phyloP scores from a whole-genome alignment of 2,329 filamentous ascomycete genomes.

The Trichophyton equinum region DNA sequence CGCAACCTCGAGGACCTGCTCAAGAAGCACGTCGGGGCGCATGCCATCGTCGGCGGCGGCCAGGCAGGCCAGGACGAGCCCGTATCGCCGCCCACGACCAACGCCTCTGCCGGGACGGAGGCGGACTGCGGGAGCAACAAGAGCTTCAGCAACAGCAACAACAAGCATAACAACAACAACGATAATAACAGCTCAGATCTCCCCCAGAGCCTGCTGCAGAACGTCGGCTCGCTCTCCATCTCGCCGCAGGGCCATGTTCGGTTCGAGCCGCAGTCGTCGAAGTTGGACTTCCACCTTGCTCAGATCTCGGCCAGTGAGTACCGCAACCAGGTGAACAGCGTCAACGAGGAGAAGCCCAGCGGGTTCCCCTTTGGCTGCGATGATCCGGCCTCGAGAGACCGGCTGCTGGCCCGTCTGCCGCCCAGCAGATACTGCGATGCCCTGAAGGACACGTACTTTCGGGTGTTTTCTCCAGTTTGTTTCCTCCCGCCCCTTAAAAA shows the following conservation, averaged over 20 bases:
- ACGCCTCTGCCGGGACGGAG: slow-evolving; percentile 20
- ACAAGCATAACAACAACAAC: not conserved
- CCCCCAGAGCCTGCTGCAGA: slow-evolving; percentile 14
- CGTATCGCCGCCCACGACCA: slow-evolving; percentile 19
- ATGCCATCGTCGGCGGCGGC: slow-evolving; percentile 9
- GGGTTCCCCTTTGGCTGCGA: slow-evolving; percentile 24
- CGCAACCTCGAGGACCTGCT: slow-evolving; percentile 26
- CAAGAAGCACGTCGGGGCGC: slow-evolving; percentile 22
- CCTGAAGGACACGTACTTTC: slow-evolving; percentile 27
- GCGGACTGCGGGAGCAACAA: slow-evolving; percentile 10
- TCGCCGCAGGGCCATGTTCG: slow-evolving; percentile 26
- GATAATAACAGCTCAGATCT: not conserved
- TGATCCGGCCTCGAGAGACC: slow-evolving; percentile 17
- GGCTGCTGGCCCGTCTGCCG: slow-evolving; percentile 24
- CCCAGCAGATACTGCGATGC: slow-evolving; percentile 26
- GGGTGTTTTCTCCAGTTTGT: slow-evolving; percentile 29
- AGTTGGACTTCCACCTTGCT: slow-evolving; percentile 22
- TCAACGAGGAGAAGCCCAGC: slow-evolving; percentile 22
- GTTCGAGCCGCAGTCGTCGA: slow-evolving; percentile 24
- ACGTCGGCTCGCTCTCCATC: slow-evolving; percentile 22
- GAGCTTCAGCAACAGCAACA: not conserved
- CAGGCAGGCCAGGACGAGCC: slow-evolving; percentile 15
- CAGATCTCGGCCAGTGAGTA: slow-evolving; percentile 18
- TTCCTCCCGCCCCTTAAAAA: not conserved
- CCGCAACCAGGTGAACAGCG: slow-evolving; percentile 18